These are phyloP conservation scores for Pleurotus platypus DNA, from an alignment of 768 basidiomycete genomes.

Conservation along the genomic window DNA sequence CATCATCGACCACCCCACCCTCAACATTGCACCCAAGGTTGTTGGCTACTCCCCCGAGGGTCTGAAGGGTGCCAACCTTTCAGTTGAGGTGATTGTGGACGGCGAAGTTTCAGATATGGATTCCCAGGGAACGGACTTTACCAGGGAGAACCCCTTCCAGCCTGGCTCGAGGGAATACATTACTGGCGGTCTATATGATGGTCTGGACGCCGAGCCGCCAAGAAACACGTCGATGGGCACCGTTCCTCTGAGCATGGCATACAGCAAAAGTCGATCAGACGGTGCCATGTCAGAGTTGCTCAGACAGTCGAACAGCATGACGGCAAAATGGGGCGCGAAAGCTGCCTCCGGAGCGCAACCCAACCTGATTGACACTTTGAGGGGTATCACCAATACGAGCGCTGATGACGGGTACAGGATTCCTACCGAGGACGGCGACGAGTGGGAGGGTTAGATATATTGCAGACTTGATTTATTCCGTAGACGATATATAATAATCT, in stretches of 20 bases:
- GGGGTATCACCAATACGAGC: not conserved
- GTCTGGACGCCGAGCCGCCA: not conserved
- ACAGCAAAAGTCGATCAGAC: not conserved
- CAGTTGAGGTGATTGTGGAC: slow-evolving; percentile 24
- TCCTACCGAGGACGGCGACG: not conserved
- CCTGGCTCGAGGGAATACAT: slow-evolving; percentile 51
- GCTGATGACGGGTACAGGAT: not conserved
- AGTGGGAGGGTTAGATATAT: not conserved
- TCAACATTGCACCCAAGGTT: slow-evolving; percentile 37
- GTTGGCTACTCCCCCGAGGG: slow-evolving; percentile 40
- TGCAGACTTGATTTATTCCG: not conserved
- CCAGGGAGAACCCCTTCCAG: slow-evolving; percentile 36
- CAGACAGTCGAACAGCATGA: slow-evolving; percentile 2
- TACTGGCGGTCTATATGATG: not conserved
- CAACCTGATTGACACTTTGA: not conserved
- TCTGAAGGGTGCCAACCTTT: slow-evolving; percentile 31
- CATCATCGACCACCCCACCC: slow-evolving; percentile 16
- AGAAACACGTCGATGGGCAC: not conserved
- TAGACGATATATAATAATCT: not conserved
- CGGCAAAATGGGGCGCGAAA: not conserved
- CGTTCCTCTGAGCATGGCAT: not conserved
- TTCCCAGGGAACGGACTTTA: slow-evolving; percentile 19
- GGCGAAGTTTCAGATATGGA: slow-evolving; percentile 10
- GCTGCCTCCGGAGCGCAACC: not conserved
- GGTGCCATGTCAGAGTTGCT: not conserved